Percentiles rank a stretch among this genome's conserved stretches.
Evolutionary conservation across 805 yeast genomes (phyloP).

Genomic region (Saccharomycopsis fodiens): DNA sequence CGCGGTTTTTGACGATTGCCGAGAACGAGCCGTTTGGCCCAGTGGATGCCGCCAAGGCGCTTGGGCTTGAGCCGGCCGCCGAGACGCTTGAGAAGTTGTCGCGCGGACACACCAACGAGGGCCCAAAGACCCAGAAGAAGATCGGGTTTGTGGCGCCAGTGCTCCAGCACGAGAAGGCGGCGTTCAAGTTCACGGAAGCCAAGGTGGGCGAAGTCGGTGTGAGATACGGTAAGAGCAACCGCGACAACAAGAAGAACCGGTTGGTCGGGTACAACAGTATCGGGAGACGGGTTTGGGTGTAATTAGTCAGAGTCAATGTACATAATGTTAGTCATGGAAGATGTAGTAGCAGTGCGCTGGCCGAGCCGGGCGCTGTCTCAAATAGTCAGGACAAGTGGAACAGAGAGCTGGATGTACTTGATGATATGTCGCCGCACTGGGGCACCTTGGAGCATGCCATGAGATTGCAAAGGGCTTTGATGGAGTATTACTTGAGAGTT

Average conservation of each 20-base stretch:
- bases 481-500: no score
- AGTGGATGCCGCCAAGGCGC: conserved; percentile 81
- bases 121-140: conserved; percentile 26
- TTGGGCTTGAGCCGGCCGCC: conserved; percentile 83
- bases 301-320: not conserved
- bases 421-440: no score
- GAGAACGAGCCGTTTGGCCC: conserved; percentile 96
- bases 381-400: no score
- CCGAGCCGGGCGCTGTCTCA: not conserved
- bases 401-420: no score
- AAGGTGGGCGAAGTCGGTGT: conserved; percentile 80
- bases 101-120: conserved; percentile 38
- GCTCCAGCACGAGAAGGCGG: conserved; percentile 60
- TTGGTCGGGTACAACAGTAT: conserved; percentile 59
- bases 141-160: conserved; percentile 44
- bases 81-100: conserved; percentile 65
- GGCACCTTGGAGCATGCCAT: no score
- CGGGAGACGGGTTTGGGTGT: conserved; percentile 42
- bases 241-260: conserved; percentile 85
- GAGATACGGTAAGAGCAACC: conserved; percentile 84
- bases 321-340: not conserved
- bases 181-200: conserved; percentile 69
- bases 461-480: no score
- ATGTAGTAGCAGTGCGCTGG: not conserved
- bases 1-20: conserved; percentile 81